Percentiles rank a stretch among this genome's conserved stretches.
Evolutionary conservation across 768 basidiomycete genomes (phyloP).

Genomic region (Tricholoma sp.): DNA sequence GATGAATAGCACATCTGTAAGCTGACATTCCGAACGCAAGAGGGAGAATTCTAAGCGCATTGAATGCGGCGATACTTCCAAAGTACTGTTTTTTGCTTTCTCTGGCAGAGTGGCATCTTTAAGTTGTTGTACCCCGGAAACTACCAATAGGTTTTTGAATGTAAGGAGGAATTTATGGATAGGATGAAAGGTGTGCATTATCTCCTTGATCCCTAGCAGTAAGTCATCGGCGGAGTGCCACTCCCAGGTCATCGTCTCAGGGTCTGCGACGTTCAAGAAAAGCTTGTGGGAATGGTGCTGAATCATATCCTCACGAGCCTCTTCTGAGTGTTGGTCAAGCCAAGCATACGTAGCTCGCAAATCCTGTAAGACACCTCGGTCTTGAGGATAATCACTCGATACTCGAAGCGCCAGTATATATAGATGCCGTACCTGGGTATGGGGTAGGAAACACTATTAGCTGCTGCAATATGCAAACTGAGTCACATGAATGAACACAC

Average conservation of each 20-base stretch:
- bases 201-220: constrained; percentile 29
- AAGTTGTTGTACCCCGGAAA: constrained; percentile 26
- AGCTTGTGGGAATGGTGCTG: constrained; percentile 19
- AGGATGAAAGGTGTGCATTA: constrained; percentile 21
- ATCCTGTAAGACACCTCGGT: constrained; percentile 29
- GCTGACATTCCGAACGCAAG: constrained; percentile 24
- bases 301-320: constrained; percentile 12
- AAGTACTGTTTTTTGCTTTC: constrained; percentile 12
- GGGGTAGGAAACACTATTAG: background rate
- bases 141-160: constrained; percentile 26
- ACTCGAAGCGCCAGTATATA: constrained; percentile 25
- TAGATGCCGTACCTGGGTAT: constrained; percentile 36
- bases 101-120: constrained; percentile 1
- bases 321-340: constrained; percentile 27
- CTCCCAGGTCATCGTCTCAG: constrained; percentile 26
- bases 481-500: constrained; percentile 22
- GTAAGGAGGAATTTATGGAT: constrained; percentile 29
- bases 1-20: constrained; percentile 34
- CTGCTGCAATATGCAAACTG: background rate
- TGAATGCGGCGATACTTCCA: constrained; percentile 4
- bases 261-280: constrained; percentile 45
- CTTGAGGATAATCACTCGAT: constrained; percentile 17
- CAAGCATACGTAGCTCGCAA: constrained; percentile 40
- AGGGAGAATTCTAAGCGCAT: constrained; percentile 27
- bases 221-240: constrained; percentile 36